Base-by-base conservation (phyloP, 768 basidiomycete genomes). In the Hypholoma sublateritium region DNA sequence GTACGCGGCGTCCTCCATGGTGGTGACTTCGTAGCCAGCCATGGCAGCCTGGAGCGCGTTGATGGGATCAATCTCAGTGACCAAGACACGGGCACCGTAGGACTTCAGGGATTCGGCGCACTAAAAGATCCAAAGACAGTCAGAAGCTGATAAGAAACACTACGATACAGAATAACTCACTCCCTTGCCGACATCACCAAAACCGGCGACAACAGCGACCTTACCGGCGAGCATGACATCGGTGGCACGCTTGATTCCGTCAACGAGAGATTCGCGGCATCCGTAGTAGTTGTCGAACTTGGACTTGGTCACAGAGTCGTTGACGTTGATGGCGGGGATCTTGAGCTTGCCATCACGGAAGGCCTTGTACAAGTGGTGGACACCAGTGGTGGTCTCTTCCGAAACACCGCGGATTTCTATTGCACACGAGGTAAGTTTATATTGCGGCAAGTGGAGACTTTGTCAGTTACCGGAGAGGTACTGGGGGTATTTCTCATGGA, bases 171-270 rank as follows among this genome's bases (percentile, higher is more conserved):
- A 34, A 22, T 28, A n/a, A 87, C 94, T 66, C 77, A 97, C 95
- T 56, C 97, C 97, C 77, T 99, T 99, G 65, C 97, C 97, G 64
- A 99, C 97, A 70, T 99, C 97, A 77, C 97, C 97, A 74, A 88
- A 99, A 56, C 97, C 97, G 63, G 97, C 97, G 64, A 99, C 97
- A 62, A 98, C 93, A 52, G 95, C 95, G 63, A 99, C 95, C 80
- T 99, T 99, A 52, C 96, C 97, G 63, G 97, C 97, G 72, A 99
- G 87, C 97, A 99, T 99, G 73, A 99, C 93, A 73, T 99, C 97
- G 62, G 97, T 99, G 58, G 97, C 97, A 69, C 97, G 95, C 86
- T 99, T 99, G 80, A 99, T 98, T 66, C 97, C 97, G 72, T 99
- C 97, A 59, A 99, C 97, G 61, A 99, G 91, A 32, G 97, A 99